These are phyloP conservation scores for Orychophragmus violaceus DNA, from an alignment of 345 rosid species.

Conservation along the genomic window DNA sequence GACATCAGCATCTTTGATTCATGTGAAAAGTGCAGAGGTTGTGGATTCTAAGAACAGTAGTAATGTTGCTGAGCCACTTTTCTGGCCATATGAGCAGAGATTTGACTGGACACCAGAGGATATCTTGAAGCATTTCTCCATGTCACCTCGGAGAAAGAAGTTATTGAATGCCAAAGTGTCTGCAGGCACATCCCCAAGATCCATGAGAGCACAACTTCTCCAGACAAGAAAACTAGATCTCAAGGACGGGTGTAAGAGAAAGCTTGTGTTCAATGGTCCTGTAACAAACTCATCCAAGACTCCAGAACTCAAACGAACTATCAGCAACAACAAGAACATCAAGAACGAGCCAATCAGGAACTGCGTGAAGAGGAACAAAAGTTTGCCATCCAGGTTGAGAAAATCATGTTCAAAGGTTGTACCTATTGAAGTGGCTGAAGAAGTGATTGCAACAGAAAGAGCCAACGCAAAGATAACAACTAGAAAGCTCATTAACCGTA, in stretches of 20 bases:
- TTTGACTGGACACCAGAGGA: conserved; percentile 42
- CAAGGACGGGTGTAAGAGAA: conserved; percentile 24
- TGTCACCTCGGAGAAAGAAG: conserved; percentile 46
- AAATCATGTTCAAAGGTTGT: conserved; percentile 36
- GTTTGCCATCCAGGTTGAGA: conserved; percentile 34
- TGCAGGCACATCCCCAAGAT: conserved; percentile 24
- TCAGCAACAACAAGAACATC: neutral
- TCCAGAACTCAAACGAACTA: conserved; percentile 27
- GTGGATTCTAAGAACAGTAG: conserved; percentile 14
- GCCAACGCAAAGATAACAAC: conserved; percentile 5
- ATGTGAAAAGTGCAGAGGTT: conserved; percentile 11
- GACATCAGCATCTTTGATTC: neutral
- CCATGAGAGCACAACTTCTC: conserved; percentile 22
- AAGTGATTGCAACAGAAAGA: neutral
- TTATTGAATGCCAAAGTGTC: neutral
- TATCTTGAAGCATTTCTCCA: conserved; percentile 41
- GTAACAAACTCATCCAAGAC: conserved; percentile 21
- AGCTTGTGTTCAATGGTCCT: conserved; percentile 15
- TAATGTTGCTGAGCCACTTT: conserved; percentile 36
- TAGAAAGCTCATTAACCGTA: conserved; percentile 9
- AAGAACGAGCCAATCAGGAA: conserved; percentile 13
- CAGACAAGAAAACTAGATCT: conserved; percentile 7
- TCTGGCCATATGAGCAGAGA: conserved; percentile 51
- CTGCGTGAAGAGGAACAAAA: conserved; percentile 24
- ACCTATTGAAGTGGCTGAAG: conserved; percentile 30